These are phyloP conservation scores for Plasmodium inui DNA, from an alignment of 169 alveolate species.

Conservation along the genomic window DNA sequence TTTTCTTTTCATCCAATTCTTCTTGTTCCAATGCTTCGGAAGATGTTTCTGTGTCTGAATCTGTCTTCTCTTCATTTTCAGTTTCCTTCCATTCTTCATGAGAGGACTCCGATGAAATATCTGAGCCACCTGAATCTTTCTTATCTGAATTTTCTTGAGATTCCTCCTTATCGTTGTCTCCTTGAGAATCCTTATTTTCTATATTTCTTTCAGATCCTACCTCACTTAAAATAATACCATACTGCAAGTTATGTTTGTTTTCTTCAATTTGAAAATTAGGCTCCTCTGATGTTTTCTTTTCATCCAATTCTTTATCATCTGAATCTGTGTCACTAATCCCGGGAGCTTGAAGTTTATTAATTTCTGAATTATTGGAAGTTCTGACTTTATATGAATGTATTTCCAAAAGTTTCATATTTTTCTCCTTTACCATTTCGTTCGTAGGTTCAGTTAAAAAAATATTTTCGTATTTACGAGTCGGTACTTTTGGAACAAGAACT, in stretches of 20 bases:
- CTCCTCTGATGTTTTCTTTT: neutral
- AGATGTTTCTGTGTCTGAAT: neutral
- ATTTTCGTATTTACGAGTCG: neutral
- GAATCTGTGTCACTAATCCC: neutral
- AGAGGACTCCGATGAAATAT: neutral
- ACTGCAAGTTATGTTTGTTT: too few relatives aligned
- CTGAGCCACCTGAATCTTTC: neutral
- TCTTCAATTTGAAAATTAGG: neutral
- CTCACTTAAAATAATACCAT: neutral
- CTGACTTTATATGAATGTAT: neutral
- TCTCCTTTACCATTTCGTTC: neutral
- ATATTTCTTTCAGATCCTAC: neutral
- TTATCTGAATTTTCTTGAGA: neutral
- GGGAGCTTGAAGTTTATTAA: neutral
- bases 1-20: neutral
- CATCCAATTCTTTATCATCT: neutral
- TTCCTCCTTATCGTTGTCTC: neutral
- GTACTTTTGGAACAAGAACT: neutral
- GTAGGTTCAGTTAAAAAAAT: neutral
- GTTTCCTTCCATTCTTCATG: neutral
- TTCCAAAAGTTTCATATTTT: neutral
- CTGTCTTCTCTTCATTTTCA: neutral
- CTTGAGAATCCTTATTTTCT: neutral
- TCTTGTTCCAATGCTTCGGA: neutral
- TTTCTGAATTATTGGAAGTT: neutral